Evolutionary conservation across 2,329 filamentous ascomycete genomes (phyloP).

Genomic region (Aureobasidium sp.): DNA sequence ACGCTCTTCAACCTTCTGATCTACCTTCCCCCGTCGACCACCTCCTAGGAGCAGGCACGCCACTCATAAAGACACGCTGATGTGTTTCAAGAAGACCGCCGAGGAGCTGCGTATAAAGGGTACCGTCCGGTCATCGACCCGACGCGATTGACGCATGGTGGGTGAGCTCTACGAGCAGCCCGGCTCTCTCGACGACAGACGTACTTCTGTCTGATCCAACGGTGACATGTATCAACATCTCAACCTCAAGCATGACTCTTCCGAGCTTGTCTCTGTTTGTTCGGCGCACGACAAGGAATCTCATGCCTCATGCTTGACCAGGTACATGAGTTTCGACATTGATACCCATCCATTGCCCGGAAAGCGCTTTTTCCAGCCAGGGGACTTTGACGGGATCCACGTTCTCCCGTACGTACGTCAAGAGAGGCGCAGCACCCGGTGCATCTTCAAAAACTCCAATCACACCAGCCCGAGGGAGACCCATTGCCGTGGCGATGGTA

Average conservation of each 20-base stretch:
- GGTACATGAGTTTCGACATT: background rate
- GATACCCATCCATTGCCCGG: constrained; percentile 11
- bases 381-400: constrained; percentile 9
- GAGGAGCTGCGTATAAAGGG: background rate
- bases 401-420: constrained; percentile 15
- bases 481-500: constrained; percentile 12
- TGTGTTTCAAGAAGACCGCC: background rate
- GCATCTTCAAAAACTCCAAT: constrained; percentile 16
- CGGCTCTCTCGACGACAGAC: background rate
- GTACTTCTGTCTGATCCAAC: background rate
- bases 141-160: background rate
- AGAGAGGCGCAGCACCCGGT: constrained; percentile 1
- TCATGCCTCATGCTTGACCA: background rate
- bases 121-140: background rate
- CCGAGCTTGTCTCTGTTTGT: background rate
- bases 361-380: constrained; percentile 4
- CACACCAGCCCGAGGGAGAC: constrained; percentile 15
- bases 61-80: background rate
- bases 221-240: background rate
- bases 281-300: background rate
- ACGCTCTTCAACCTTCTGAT: background rate
- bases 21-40: background rate
- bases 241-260: background rate
- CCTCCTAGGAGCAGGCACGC: background rate
- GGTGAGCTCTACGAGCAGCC: background rate